Conservation (phyloP, 1,284 basidiomycete genomes). For the Papiliotrema nemorosa region DNA sequence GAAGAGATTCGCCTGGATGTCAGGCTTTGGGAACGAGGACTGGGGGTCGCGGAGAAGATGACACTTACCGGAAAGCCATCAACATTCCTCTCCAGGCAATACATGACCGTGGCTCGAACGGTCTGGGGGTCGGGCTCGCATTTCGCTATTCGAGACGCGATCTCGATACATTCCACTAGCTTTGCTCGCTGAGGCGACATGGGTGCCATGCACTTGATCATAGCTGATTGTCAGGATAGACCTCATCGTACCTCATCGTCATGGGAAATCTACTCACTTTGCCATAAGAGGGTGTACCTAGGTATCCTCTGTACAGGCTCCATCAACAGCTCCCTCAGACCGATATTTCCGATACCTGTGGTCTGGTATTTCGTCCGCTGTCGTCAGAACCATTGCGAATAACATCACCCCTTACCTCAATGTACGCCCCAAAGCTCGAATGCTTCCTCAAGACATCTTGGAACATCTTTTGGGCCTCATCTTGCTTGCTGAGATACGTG, state of each 20-base stretch:
- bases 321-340: slow-evolving; percentile 90
- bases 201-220: slow-evolving; percentile 79
- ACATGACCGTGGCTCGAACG: slow-evolving; percentile 81
- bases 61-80: slow-evolving; percentile 74
- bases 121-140: slow-evolving; percentile 92
- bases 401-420: slow-evolving; percentile 62
- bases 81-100: slow-evolving; percentile 77
- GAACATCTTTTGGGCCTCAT: slow-evolving; percentile 87
- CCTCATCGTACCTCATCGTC: neutral
- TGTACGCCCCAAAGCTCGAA: slow-evolving; percentile 70
- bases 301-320: slow-evolving; percentile 99
- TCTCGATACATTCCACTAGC: slow-evolving; percentile 78
- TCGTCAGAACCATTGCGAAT: slow-evolving; percentile 3
- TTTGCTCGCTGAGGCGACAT: slow-evolving; percentile 74
- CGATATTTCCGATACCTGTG: slow-evolving; percentile 75
- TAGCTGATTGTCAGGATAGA: slow-evolving; percentile 51
- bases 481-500: slow-evolving; percentile 85
- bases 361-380: slow-evolving; percentile 86
- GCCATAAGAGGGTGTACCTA: slow-evolving; percentile 88
- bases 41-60: neutral
- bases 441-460: slow-evolving; percentile 75
- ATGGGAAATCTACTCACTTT: slow-evolving; percentile 52
- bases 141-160: slow-evolving; percentile 84
- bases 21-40: slow-evolving; percentile 3
- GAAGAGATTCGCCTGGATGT: slow-evolving; percentile 64